Percentiles rank a stretch among this genome's conserved stretches.
phyloP scores from a whole-genome alignment of 2,329 filamentous ascomycete species.

The Venturia oleaginea region DNA sequence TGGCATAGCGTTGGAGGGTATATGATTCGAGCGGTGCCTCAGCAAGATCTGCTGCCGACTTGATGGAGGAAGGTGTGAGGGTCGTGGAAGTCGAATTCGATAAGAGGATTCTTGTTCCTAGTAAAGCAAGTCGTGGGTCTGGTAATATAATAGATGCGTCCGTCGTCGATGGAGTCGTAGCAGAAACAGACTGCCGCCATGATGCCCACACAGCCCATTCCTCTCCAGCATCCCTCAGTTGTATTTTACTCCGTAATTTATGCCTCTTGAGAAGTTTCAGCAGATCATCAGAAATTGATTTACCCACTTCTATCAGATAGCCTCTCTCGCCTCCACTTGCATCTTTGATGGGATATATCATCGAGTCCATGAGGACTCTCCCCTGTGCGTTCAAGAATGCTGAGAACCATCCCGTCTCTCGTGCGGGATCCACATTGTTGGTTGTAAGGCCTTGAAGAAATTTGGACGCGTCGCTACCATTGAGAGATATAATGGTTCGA shows the following conservation, averaged over 20 bases:
- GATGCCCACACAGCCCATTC: slow-evolving; percentile 63
- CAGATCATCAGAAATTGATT: slow-evolving; percentile 51
- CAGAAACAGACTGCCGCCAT: slow-evolving; percentile 42
- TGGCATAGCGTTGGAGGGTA: slow-evolving; percentile 64
- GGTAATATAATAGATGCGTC: background rate
- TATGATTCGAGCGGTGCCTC: slow-evolving; percentile 45
- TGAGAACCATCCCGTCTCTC: slow-evolving; percentile 57
- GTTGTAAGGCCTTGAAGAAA: slow-evolving; percentile 88
- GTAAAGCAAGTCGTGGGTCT: slow-evolving; percentile 11
- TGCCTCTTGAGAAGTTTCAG: slow-evolving; percentile 71
- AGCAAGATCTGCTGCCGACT: background rate
- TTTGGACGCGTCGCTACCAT: slow-evolving; percentile 68
- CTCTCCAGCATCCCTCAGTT: slow-evolving; percentile 52
- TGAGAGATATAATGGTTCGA: slow-evolving; percentile 69
- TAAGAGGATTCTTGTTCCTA: slow-evolving; percentile 18
- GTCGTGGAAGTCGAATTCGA: slow-evolving; percentile 16
- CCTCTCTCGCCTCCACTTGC: slow-evolving; percentile 31
- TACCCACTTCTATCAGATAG: slow-evolving; percentile 79
- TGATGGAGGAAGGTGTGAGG: slow-evolving; percentile 18
- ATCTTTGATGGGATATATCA: slow-evolving; percentile 54
- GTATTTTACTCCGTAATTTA: slow-evolving; percentile 74
- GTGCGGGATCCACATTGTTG: slow-evolving; percentile 44
- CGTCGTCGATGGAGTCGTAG: background rate
- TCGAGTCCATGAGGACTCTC: slow-evolving; percentile 78
- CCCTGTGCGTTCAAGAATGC: slow-evolving; percentile 79